These are phyloP conservation scores for Phoma herbarum DNA, from an alignment of 2,329 filamentous ascomycete species.

Conservation along the genomic window DNA sequence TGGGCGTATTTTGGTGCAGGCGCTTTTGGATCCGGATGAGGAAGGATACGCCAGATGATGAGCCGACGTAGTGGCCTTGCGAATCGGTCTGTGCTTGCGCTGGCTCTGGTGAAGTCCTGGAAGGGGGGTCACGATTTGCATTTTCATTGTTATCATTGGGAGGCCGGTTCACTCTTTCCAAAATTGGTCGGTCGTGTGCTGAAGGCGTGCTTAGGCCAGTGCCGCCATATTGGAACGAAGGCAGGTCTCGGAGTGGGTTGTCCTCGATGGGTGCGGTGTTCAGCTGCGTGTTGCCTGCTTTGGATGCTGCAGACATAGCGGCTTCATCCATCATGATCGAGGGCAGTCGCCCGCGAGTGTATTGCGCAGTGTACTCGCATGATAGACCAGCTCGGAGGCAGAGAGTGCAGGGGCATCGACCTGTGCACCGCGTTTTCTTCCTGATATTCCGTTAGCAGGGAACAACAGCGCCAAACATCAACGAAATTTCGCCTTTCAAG, in stretches of 20 bases:
- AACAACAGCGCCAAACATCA: background rate
- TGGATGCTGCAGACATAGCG: slow-evolving; percentile 33
- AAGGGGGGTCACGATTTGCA: slow-evolving; percentile 35
- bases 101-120: slow-evolving; percentile 57
- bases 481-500: background rate
- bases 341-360: slow-evolving; percentile 58
- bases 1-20: slow-evolving; percentile 53
- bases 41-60: slow-evolving; percentile 60
- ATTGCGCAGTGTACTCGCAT: slow-evolving; percentile 62
- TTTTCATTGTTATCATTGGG: slow-evolving; percentile 28
- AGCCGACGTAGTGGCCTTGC: slow-evolving; percentile 60
- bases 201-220: slow-evolving; percentile 15
- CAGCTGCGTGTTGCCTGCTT: slow-evolving; percentile 28
- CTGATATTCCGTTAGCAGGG: slow-evolving; percentile 31
- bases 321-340: slow-evolving; percentile 50
- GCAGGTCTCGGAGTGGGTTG: slow-evolving; percentile 15
- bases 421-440: slow-evolving; percentile 51
- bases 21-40: slow-evolving; percentile 61
- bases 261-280: slow-evolving; percentile 24
- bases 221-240: slow-evolving; percentile 16
- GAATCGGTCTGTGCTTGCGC: slow-evolving; percentile 53
- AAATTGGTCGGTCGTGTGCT: slow-evolving; percentile 28
- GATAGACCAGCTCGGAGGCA: slow-evolving; percentile 44
- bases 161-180: slow-evolving; percentile 23
- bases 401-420: slow-evolving; percentile 47